A percentile compares a stretch with the other conserved stretches of the same genome.
Evolutionary conservation across 2,329 filamentous ascomycete genomes (phyloP).

Genomic region (Lecanicillium sp.): DNA sequence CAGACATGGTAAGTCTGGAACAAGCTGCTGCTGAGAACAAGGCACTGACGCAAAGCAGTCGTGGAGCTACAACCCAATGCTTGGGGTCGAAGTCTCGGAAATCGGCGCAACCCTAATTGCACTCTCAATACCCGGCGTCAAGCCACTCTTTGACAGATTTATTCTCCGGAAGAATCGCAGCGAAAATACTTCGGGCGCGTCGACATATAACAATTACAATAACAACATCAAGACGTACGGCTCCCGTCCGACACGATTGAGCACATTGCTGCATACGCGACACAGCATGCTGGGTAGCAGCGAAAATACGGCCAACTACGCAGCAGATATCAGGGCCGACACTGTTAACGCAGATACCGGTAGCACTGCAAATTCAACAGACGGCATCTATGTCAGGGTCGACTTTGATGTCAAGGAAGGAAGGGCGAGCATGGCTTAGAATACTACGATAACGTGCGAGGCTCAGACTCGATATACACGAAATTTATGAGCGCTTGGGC

Average conservation of each 20-base stretch:
- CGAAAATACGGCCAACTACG: slow-evolving; percentile 17
- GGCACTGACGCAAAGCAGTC: slow-evolving; percentile 19
- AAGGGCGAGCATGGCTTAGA: background rate
- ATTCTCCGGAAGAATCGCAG: slow-evolving; percentile 18
- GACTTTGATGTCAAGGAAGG: slow-evolving; percentile 27
- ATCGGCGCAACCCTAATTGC: slow-evolving; percentile 42
- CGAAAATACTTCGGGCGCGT: slow-evolving; percentile 13
- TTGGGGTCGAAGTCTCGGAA: slow-evolving; percentile 41
- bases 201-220: slow-evolving; percentile 16
- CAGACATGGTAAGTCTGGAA: slow-evolving; percentile 22
- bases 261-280: slow-evolving; percentile 21
- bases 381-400: slow-evolving; percentile 27
- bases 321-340: slow-evolving; percentile 13
- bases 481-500: too few species aligned
- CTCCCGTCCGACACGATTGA: slow-evolving; percentile 20
- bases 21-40: slow-evolving; percentile 8
- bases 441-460: too few species aligned
- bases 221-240: slow-evolving; percentile 13
- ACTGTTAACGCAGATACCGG: slow-evolving; percentile 13
- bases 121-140: slow-evolving; percentile 41
- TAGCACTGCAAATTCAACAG: slow-evolving; percentile 16
- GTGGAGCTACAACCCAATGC: slow-evolving; percentile 43
- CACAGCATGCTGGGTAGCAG: slow-evolving; percentile 19
- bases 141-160: slow-evolving; percentile 34
- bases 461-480: too few species aligned